phyloP scores from a whole-genome alignment of 1,284 basidiomycete species.

The Erythrobasidium hasegawianum region DNA sequence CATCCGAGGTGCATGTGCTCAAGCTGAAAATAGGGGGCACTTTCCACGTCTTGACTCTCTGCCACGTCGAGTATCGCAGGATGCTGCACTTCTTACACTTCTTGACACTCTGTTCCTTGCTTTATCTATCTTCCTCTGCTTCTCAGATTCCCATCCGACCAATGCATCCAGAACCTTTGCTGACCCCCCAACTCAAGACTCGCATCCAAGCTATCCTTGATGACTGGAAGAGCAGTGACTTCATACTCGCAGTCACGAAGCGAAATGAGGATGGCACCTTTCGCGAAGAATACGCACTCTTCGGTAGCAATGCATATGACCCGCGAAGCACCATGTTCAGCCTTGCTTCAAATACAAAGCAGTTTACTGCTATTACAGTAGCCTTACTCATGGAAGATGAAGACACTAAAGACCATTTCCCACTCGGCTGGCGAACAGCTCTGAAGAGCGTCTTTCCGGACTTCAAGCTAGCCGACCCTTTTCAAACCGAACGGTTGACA shows the following conservation, averaged over 20 bases:
- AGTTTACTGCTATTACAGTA: background rate
- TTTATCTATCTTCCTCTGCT: no score
- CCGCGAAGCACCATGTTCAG: background rate
- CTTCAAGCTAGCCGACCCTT: background rate
- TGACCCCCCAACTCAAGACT: background rate
- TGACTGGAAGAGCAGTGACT: slow-evolving; percentile 1
- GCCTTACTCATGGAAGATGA: background rate
- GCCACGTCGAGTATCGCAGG: no score
- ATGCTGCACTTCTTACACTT: no score
- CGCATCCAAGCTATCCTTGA: background rate
- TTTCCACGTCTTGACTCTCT: no score
- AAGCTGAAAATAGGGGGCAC: no score
- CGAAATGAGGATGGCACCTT: background rate
- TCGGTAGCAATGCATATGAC: background rate
- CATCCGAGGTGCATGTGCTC: no score
- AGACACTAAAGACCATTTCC: background rate
- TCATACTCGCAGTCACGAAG: background rate
- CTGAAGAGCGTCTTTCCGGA: background rate
- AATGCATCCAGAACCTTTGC: background rate
- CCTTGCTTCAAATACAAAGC: background rate
- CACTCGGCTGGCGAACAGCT: background rate
- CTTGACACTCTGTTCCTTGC: no score
- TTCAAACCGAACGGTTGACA: background rate
- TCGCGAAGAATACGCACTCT: background rate
- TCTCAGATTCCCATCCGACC: no score